Base-by-base conservation (phyloP, 176 grass and related monocot genomes). In the Bothriochloa decipiens region DNA sequence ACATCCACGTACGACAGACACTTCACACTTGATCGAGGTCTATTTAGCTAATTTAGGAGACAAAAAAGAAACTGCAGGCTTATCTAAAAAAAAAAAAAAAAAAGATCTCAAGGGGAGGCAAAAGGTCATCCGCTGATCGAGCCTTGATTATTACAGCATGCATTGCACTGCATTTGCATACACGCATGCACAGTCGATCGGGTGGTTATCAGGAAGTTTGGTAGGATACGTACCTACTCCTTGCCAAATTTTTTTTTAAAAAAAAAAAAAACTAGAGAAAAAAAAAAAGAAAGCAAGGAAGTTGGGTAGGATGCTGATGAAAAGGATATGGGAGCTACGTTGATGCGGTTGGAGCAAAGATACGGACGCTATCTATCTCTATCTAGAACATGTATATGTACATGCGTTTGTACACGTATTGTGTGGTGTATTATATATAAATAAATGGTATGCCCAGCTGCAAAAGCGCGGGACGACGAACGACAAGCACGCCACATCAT, bases 291-390 rank as follows among this genome's bases (percentile, higher is more conserved):
- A 53, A 55, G 55, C 55, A 58, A 36, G 6, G 25, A 11, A 20
- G 72, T 74, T 33, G 45, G 68, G 40, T 86, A 41, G 57, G 67
- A 52, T 33, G 6, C 7, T 62, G 66, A 41, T 45, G 55, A 28
- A 65, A 83, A 72, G 45, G 41, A 26, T 11, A 25, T 13, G 39
- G 6, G 28, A 27, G 35, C 25, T 11, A 32, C 29, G 33, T n/a
- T 1, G 42, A 3, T 66, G 58, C 23, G 4, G 77, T 76, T 76
- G 74, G 28, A 49, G 72, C 8, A 13, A 55, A 75, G 47, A 75
- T 74, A 74, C 25, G 72, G 72, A 29, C 72, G 17, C 28, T 16
- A 5, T 17, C 50, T 25, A 4, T 63, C 27, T 52, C 27, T 50
- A 16, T 75, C 46, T 50, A 28, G 72, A 75, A 75, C 72, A 26